phyloP scores from a whole-genome alignment of 2,329 filamentous ascomycete species.

The Ophiostoma sp. region DNA sequence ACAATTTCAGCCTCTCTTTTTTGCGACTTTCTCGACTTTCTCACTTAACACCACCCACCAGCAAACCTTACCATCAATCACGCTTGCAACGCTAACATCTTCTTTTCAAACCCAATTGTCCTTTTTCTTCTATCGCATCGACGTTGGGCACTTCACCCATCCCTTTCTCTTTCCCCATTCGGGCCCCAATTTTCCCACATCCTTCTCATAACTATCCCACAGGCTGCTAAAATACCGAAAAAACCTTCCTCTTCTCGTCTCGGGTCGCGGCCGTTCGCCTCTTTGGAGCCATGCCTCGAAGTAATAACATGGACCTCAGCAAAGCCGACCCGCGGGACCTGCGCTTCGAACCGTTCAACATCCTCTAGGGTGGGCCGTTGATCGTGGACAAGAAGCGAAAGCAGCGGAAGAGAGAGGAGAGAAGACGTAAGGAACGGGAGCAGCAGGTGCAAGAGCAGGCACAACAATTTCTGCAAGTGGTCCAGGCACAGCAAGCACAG shows the following conservation, averaged over 20 bases:
- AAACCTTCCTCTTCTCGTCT: not conserved
- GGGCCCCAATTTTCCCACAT: not conserved
- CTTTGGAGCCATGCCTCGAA: slow-evolving; percentile 18
- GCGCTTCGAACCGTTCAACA: slow-evolving; percentile 26
- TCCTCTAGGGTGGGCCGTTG: slow-evolving; percentile 26
- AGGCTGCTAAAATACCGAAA: not conserved
- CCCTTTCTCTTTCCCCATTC: not conserved
- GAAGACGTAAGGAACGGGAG: slow-evolving; percentile 12
- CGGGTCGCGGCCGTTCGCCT: not conserved
- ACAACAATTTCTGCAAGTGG: slow-evolving; percentile 12
- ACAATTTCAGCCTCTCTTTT: not conserved
- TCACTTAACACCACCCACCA: not conserved
- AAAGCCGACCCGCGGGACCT: slow-evolving; percentile 21
- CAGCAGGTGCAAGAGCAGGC: slow-evolving; percentile 3
- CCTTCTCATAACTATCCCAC: not conserved
- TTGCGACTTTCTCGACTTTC: not conserved
- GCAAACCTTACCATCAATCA: not conserved
- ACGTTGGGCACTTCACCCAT: not conserved
- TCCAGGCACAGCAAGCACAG: not conserved
- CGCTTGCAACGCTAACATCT: not conserved
- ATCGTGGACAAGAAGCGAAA: slow-evolving; percentile 22
- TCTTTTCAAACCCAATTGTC: not conserved
- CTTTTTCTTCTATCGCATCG: not conserved
- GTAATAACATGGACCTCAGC: slow-evolving; percentile 6
- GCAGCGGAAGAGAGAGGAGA: slow-evolving; percentile 16